Base-by-base conservation (phyloP, 352 stramenopile species). In the Globisporangium radiosum region DNA sequence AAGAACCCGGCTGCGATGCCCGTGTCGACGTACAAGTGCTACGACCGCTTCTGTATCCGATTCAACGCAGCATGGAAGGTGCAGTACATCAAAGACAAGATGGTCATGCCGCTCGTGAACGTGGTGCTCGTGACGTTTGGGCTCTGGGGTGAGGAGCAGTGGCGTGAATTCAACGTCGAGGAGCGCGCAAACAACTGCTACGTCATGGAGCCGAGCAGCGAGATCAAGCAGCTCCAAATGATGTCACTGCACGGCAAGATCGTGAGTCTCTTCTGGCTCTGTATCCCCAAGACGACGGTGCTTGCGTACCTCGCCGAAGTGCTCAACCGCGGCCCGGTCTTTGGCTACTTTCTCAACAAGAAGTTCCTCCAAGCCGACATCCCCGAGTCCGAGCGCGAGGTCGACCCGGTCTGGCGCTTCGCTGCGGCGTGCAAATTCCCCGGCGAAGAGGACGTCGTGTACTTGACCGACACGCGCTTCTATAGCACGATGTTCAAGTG, bases 221-320 rank as follows among this genome's bases (percentile, higher is more conserved):
- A 85, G 43, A 67, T 75, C 60, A 85, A 83, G 65, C 77, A 87
- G 60, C 57, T 87, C n/a, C 74, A 87, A 59, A 83, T 87, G 74
- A 87, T 87, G 77, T 60, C 77, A 2, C 47, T 87, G 39, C 77
- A 87, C 17, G 77, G 77, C 39, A 87, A 87, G 56, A 80, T 87
- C 57, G 64, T 75, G 36, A 83, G 72, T 63, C 60, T 87, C 1
- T 77, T 87, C 51, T 87, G 77, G 77, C 56, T 87, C 3, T 84
- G 74, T 33, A 69, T 87, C n/a, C 71, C 77, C 0, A 59, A 74
- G 42, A 79, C 71, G 1, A 72, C 73, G 47, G 47, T 85, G 11
- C 57, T 83, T 8, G 69, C 77, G 2, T 87, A 83, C 54, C 48
- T 85, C 5, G 70, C 74, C 8, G 74, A 87, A 43, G 70, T 82